A percentile compares a stretch with the other conserved stretches of the same genome.
Evolutionary conservation across 164 flowering plant species (phyloP).

Genomic region (Annona cherimola): DNA sequence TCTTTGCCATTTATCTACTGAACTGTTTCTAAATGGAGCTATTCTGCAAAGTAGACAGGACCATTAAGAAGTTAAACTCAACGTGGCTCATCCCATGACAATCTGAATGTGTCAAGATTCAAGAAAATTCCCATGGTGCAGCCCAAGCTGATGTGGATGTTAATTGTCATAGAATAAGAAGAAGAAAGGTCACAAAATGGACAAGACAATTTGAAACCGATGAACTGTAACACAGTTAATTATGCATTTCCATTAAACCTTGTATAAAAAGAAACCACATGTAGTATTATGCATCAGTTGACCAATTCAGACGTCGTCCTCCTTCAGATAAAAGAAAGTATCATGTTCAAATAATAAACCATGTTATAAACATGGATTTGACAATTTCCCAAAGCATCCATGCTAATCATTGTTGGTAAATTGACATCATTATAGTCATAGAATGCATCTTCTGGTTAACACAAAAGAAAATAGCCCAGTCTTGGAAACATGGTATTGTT

Average conservation of each 20-base stretch:
- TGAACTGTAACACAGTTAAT: not conserved
- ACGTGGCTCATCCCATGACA: not conserved
- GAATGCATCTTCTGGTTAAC: too few relatives aligned
- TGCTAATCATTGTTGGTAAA: too few relatives aligned
- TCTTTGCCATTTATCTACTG: constrained; percentile 95
- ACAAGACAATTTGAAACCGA: not conserved
- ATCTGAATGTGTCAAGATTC: not conserved
- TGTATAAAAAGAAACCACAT: not conserved
- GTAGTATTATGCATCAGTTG: not conserved
- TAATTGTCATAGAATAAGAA: not conserved
- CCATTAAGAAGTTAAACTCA: constrained; percentile 3
- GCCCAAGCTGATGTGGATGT: not conserved
- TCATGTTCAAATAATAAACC: not conserved
- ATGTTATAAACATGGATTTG: not conserved
- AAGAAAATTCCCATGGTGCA: not conserved
- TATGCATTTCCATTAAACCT: not conserved
- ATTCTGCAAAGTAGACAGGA: constrained; percentile 40
- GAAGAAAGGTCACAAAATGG: not conserved
- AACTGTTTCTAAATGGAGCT: constrained; percentile 63
- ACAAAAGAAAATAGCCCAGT: too few relatives aligned
- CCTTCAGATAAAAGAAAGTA: not conserved
- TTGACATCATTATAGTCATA: too few relatives aligned
- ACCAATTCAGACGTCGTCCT: not conserved
- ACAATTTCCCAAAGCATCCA: too few relatives aligned
- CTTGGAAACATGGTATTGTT: too few relatives aligned